phyloP scores from a whole-genome alignment of 2,329 filamentous ascomycete species.

The Diaporthe ampelina region DNA sequence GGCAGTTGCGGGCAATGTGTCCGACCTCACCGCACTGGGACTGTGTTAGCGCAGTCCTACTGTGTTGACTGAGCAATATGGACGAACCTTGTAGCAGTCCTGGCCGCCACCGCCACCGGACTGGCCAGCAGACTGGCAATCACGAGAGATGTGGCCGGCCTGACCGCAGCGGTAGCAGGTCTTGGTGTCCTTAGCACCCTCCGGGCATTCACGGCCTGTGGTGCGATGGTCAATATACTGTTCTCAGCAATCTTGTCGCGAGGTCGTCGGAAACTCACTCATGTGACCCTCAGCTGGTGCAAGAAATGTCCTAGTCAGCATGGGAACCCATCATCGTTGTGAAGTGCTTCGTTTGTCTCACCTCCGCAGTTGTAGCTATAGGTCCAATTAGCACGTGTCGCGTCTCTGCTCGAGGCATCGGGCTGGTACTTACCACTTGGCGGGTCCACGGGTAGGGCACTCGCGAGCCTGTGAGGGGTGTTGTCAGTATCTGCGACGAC shows the following conservation, averaged over 20 bases:
- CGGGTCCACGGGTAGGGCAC: conserved; percentile 86
- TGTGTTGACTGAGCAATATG: neutral
- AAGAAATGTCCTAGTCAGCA: conserved; percentile 1
- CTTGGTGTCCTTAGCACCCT: conserved; percentile 88
- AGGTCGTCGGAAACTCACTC: conserved; percentile 6
- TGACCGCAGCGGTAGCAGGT: conserved; percentile 85
- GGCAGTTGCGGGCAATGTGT: conserved; percentile 95
- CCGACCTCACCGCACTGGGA: conserved; percentile 88
- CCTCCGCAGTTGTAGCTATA: conserved; percentile 54
- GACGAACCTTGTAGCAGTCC: conserved; percentile 87
- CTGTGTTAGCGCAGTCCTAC: conserved; percentile 35
- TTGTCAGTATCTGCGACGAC: conserved; percentile 46
- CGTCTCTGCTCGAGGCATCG: neutral
- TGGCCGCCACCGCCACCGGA: conserved; percentile 59
- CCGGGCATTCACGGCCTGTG: conserved; percentile 88
- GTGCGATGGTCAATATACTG: neutral
- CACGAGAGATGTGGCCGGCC: conserved; percentile 91
- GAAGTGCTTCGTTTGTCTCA: neutral
- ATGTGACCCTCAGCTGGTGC: conserved; percentile 43
- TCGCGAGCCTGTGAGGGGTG: conserved; percentile 76
- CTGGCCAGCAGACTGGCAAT: conserved; percentile 72
- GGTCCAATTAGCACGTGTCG: neutral
- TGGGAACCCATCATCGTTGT: neutral
- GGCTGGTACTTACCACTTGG: conserved; percentile 77
- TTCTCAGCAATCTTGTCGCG: neutral